phyloP scores from a whole-genome alignment of 2,329 filamentous ascomycete genomes.

The Nemania diffusa region DNA sequence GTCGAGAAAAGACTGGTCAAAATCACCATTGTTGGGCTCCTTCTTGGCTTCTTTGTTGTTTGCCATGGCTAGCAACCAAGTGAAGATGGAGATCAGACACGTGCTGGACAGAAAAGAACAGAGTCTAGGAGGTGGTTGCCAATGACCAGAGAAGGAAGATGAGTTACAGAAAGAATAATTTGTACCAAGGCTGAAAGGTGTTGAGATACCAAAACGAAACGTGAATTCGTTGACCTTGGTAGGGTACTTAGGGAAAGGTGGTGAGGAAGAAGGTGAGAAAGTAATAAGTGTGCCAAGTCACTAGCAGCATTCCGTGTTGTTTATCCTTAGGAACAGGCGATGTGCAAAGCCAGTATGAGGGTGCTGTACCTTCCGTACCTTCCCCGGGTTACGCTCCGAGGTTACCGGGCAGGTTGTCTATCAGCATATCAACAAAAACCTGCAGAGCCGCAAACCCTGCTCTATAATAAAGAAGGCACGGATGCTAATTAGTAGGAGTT shows the following conservation, averaged over 20 bases:
- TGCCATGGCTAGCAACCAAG: conserved; percentile 18
- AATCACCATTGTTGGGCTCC: conserved; percentile 27
- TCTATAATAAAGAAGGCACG: too few relatives aligned
- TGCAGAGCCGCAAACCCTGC: too few relatives aligned
- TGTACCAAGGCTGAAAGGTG: neutral
- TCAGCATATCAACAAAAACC: too few relatives aligned
- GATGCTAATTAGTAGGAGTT: too few relatives aligned
- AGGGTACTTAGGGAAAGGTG: neutral
- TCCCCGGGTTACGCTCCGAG: neutral
- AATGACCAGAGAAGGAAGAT: neutral
- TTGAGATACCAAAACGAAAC: neutral
- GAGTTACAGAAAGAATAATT: neutral
- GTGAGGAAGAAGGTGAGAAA: neutral
- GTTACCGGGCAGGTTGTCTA: neutral
- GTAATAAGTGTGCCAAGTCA: neutral
- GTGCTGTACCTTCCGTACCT: neutral
- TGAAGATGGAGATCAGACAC: neutral
- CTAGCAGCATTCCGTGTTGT: neutral
- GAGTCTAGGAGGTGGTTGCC: neutral
- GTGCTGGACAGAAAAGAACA: conserved; percentile 1
- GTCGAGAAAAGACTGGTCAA: conserved; percentile 30
- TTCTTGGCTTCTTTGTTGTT: conserved; percentile 16
- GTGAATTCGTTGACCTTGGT: neutral
- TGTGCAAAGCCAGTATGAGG: neutral
- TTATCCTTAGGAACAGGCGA: neutral